Evolutionary conservation across 768 basidiomycete genomes (phyloP).

Genomic region (Termitomyces sp.): DNA sequence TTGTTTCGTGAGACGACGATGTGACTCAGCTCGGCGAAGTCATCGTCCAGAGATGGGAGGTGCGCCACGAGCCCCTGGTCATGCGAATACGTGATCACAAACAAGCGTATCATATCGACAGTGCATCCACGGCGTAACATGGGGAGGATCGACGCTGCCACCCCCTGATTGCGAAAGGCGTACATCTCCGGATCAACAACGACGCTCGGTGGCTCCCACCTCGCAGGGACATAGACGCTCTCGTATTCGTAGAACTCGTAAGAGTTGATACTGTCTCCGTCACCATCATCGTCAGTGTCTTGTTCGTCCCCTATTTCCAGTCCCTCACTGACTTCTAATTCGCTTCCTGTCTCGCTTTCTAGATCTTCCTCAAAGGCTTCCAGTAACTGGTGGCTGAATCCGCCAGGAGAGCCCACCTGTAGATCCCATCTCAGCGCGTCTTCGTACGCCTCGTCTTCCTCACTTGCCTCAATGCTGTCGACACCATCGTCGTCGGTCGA

Average conservation of each 20-base stretch:
- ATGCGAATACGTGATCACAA: slow-evolving; percentile 51
- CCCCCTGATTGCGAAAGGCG: slow-evolving; percentile 21
- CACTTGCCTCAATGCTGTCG: slow-evolving; percentile 18
- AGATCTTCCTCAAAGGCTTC: slow-evolving; percentile 1
- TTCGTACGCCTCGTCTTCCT: slow-evolving; percentile 17
- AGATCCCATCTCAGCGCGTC: slow-evolving; percentile 20
- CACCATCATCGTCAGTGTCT: slow-evolving; percentile 22
- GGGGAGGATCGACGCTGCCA: slow-evolving; percentile 15
- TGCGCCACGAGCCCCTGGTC: slow-evolving; percentile 46
- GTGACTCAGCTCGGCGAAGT: slow-evolving; percentile 17
- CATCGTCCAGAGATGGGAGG: slow-evolving; percentile 29
- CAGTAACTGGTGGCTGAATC: background rate
- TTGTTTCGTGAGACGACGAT: slow-evolving; percentile 25
- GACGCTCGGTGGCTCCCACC: slow-evolving; percentile 55
- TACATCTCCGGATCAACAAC: slow-evolving; percentile 17
- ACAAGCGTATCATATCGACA: slow-evolving; percentile 49
- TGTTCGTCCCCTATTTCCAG: slow-evolving; percentile 21
- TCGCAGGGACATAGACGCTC: slow-evolving; percentile 34
- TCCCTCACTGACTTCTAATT: slow-evolving; percentile 25
- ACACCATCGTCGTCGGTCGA: slow-evolving; percentile 14
- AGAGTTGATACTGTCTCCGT: slow-evolving; percentile 9
- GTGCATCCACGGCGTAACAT: slow-evolving; percentile 59
- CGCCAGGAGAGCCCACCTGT: background rate
- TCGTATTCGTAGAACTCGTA: slow-evolving; percentile 12
- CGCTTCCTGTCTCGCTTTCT: slow-evolving; percentile 13